Evolutionary conservation across 768 basidiomycete genomes (phyloP).

Genomic region (Tulasnella sp.): DNA sequence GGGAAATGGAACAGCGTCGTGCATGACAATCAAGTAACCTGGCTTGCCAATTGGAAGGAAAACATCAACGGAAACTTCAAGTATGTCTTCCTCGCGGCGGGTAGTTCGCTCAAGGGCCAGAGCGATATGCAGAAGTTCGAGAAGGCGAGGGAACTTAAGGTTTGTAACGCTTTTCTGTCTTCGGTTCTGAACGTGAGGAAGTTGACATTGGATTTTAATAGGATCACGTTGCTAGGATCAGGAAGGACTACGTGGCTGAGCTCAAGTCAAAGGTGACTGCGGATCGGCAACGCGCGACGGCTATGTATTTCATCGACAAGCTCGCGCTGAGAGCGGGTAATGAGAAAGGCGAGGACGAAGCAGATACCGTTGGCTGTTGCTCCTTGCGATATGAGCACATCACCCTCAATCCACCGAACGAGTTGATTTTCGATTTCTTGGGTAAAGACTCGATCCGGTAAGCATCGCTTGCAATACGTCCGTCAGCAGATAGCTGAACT

Average conservation of each 20-base stretch:
- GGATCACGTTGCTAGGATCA: conserved; percentile 86
- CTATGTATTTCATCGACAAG: conserved; percentile 97
- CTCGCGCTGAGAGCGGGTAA: conserved; percentile 97
- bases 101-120: conserved; percentile 94
- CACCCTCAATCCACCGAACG: conserved; percentile 78
- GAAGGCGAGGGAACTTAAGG: conserved; percentile 94
- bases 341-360: conserved; percentile 99
- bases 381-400: conserved; percentile 95
- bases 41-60: conserved; percentile 98
- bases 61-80: conserved; percentile 93
- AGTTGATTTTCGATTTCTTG: conserved; percentile 90
- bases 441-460: conserved; percentile 95
- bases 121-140: conserved; percentile 98
- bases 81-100: conserved; percentile 97
- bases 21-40: conserved; percentile 95
- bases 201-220: no score
- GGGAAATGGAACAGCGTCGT: conserved; percentile 83
- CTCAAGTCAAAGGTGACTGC: conserved; percentile 87
- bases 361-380: conserved; percentile 98
- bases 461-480: no score
- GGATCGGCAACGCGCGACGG: conserved; percentile 92
- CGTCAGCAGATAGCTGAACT: no score
- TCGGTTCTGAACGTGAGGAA: conserved; percentile 5
- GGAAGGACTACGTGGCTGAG: conserved; percentile 75
- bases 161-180: conserved; percentile 27